Evolutionary conservation across 1,139 yeast genomes (phyloP).

Genomic region (Yamadazyma pseudoaaseri): DNA sequence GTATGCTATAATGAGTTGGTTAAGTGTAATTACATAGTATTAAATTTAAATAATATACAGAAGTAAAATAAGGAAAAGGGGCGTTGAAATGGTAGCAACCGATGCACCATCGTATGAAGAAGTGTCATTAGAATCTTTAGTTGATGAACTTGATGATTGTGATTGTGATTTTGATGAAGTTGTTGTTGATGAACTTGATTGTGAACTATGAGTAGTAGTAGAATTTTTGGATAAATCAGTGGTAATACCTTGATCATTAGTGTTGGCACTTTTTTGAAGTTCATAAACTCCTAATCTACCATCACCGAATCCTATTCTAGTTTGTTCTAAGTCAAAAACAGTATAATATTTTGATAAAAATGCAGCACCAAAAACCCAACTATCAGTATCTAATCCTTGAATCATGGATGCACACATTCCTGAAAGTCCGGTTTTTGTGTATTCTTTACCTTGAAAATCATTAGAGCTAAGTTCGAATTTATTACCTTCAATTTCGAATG

Average conservation of each 20-base stretch:
- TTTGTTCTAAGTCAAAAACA: slow-evolving; percentile 54
- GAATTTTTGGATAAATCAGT: neutral
- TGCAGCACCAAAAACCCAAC: slow-evolving; percentile 60
- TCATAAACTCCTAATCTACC: slow-evolving; percentile 8
- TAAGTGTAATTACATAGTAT: slow-evolving; percentile 62
- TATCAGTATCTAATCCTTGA: slow-evolving; percentile 46
- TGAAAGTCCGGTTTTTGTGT: slow-evolving; percentile 30
- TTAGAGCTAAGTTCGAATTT: slow-evolving; percentile 45
- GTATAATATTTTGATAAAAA: slow-evolving; percentile 59
- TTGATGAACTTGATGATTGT: neutral
- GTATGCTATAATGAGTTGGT: slow-evolving; percentile 74
- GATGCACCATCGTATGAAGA: slow-evolving; percentile 1
- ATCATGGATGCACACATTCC: slow-evolving; percentile 68
- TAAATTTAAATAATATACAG: neutral
- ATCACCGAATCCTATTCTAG: slow-evolving; percentile 46
- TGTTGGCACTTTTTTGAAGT: neutral
- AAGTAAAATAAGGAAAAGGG: neutral
- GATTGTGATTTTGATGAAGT: neutral
- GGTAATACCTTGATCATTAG: neutral
- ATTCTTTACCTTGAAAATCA: slow-evolving; percentile 50
- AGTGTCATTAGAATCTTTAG: slow-evolving; percentile 1
- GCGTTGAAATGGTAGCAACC: neutral
- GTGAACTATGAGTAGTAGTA: neutral
- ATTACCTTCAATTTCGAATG: slow-evolving; percentile 39
- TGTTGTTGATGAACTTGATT: neutral